Evolutionary conservation across 805 yeast species (phyloP).

Genomic region (Starmerella apis): DNA sequence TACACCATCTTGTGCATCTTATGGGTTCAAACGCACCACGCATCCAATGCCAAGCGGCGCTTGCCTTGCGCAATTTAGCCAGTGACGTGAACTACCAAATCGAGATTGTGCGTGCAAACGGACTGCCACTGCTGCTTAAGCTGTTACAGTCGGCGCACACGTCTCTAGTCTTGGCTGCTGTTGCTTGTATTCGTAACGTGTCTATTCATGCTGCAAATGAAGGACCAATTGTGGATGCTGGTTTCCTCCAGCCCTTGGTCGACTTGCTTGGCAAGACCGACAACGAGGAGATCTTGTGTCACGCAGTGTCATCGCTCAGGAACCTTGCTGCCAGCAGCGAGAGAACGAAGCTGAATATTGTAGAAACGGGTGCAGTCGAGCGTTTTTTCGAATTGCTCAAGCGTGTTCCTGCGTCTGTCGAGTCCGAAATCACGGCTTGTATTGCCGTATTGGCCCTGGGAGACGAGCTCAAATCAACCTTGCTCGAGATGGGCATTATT

Average conservation of each 20-base stretch:
- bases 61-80: slow-evolving; percentile 90
- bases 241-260: slow-evolving; percentile 85
- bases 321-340: slow-evolving; percentile 94
- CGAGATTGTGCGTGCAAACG: slow-evolving; percentile 92
- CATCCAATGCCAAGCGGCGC: slow-evolving; percentile 96
- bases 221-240: slow-evolving; percentile 91
- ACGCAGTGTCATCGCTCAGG: slow-evolving; percentile 90
- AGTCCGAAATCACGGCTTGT: slow-evolving; percentile 93
- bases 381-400: slow-evolving; percentile 78
- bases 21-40: slow-evolving; percentile 92
- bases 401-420: slow-evolving; percentile 80
- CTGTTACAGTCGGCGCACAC: slow-evolving; percentile 80
- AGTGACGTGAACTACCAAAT: slow-evolving; percentile 92
- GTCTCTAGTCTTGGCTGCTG: slow-evolving; percentile 89
- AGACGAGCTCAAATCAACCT: slow-evolving; percentile 78
- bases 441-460: slow-evolving; percentile 94
- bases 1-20: slow-evolving; percentile 71
- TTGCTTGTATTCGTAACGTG: slow-evolving; percentile 94
- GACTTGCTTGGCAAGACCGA: slow-evolving; percentile 62
- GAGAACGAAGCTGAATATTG: slow-evolving; percentile 78
- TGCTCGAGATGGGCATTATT: slow-evolving; percentile 72
- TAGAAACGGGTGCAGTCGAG: slow-evolving; percentile 91
- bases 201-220: slow-evolving; percentile 95
- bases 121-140: slow-evolving; percentile 85
- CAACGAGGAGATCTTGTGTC: slow-evolving; percentile 95